Base-by-base conservation (phyloP, 805 yeast species). In the Candida sphagnicola region DNA sequence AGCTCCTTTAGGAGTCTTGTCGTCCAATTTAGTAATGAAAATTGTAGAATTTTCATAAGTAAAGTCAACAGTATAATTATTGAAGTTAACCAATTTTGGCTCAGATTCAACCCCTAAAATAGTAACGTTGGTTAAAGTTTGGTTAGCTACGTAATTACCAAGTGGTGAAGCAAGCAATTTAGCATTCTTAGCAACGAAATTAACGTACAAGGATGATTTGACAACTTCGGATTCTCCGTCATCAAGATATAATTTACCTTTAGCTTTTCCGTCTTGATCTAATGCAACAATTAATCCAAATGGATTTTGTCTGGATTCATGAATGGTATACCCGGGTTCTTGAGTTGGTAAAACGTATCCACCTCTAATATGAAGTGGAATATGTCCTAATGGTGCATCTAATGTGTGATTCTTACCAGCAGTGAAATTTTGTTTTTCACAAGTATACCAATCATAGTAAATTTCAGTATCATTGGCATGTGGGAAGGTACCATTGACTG, bases 361-460 rank as follows among this genome's bases (percentile, higher is more conserved):
- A 21, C 59, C 59, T 38, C 52, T 41, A 15, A 54, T 36, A 32
- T 50, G 53, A 8, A 54, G 38, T 15, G 59, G 59, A 31, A 54
- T 54, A 33, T 52, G 53, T 8, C 57, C 59, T 30, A 54, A 42
- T 18, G 58, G 58, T 11, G 59, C 57, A 23, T 44, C 47, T 31
- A 53, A 37, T 12, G 59, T 47, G 35, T 49, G 54, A 36, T 53
- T 53, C 30, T 38, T 43, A 5, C 53, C 57, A 13, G 34, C 45
- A 14, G 37, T 39, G 38, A 47, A 49, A 34, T 48, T 37, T 24
- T 39, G 46, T 16, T 40, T 35, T 19, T 47, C 41, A 15, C 37
- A 38, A 4, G 57, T 49, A 43, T 53, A 53, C 56, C 53, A 54
- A 40, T 54, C 59, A 38, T 54, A 54, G 39, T 54, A 54, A 15